These are phyloP conservation scores for Backusella parvicylindrica DNA, from an alignment of 192 early-diverging fungal species.

Conservation along the genomic window DNA sequence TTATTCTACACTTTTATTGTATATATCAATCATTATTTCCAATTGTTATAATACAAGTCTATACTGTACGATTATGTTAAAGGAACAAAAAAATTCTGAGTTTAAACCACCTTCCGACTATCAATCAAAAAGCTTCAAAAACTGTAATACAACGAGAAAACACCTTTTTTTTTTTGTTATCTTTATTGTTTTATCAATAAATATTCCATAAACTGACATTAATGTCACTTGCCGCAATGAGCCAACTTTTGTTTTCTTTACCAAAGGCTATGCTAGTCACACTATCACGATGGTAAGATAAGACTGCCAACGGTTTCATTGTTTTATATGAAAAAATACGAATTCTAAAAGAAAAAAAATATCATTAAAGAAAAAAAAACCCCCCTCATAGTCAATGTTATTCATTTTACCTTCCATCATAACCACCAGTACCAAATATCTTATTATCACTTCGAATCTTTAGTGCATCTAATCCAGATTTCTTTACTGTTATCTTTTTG, in stretches of 20 bases:
- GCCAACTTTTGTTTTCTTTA: conserved; percentile 10
- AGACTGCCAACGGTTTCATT: conserved; percentile 29
- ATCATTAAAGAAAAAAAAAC: neutral
- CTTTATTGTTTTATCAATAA: conserved; percentile 17
- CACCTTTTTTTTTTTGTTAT: neutral
- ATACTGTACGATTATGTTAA: too few relatives aligned
- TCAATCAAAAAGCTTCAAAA: neutral
- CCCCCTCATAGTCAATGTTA: too few relatives aligned
- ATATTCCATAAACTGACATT: conserved; percentile 37
- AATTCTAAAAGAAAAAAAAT: conserved; percentile 12
- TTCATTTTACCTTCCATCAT: conserved; percentile 31
- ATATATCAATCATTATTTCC: too few relatives aligned
- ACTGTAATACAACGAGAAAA: too few relatives aligned
- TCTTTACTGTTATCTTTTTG: conserved; percentile 20
- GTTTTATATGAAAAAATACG: conserved; percentile 32
- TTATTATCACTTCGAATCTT: conserved; percentile 29
- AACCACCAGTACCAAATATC: conserved; percentile 34
- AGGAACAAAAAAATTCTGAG: too few relatives aligned
- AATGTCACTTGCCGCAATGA: conserved; percentile 25
- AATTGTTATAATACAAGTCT: too few relatives aligned
- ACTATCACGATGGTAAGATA: conserved; percentile 34
- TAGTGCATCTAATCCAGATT: conserved; percentile 22
- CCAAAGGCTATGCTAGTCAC: conserved; percentile 22
- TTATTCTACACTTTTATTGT: too few relatives aligned
- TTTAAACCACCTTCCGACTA: neutral